Percentiles rank a stretch among this genome's conserved stretches.
Conservation (phyloP, 1,139 yeast genomes). For the Martiniozyma asiatica region DNA sequence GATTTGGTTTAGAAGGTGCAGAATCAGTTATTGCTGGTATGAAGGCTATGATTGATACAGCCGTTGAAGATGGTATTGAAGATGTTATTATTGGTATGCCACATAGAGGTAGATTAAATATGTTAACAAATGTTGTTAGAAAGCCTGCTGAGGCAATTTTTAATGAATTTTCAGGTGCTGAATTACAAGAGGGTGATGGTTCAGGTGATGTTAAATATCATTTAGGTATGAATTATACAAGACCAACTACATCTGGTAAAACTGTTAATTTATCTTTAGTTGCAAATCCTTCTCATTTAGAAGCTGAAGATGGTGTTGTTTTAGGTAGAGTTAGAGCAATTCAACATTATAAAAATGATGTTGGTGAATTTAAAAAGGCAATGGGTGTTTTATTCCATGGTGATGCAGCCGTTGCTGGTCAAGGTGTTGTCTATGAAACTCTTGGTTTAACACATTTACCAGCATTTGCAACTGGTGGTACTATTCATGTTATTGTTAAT, state of each 20-base stretch:
- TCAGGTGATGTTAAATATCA: constrained; percentile 99
- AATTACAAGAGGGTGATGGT: constrained; percentile 53
- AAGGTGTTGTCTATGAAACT: constrained; percentile 98
- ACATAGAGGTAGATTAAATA: constrained; percentile 97
- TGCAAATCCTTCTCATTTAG: constrained; percentile 98
- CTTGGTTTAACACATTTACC: constrained; percentile 91
- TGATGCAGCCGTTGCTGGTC: constrained; percentile 98
- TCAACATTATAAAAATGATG: constrained; percentile 82
- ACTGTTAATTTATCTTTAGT: constrained; percentile 90
- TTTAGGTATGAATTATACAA: constrained; percentile 96
- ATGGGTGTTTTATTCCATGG: constrained; percentile 91
- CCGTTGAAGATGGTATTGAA: constrained; percentile 89
- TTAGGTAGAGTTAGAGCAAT: constrained; percentile 96
- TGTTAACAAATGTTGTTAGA: constrained; percentile 95
- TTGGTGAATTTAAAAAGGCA: constrained; percentile 74
- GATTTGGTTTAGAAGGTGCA: constrained; percentile 98
- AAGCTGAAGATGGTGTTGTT: constrained; percentile 98
- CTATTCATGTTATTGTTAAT: constrained; percentile 88
- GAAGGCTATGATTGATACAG: constrained; percentile 87
- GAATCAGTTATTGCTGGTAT: constrained; percentile 95
- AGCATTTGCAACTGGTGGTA: constrained; percentile 97
- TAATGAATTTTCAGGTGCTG: constrained; percentile 88
- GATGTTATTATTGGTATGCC: constrained; percentile 99
- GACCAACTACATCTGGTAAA: constrained; percentile 98
- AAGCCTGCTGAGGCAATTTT: constrained; percentile 97